Evolutionary conservation across 2,329 filamentous ascomycete species (phyloP).

Genomic region (Coniella vitis): DNA sequence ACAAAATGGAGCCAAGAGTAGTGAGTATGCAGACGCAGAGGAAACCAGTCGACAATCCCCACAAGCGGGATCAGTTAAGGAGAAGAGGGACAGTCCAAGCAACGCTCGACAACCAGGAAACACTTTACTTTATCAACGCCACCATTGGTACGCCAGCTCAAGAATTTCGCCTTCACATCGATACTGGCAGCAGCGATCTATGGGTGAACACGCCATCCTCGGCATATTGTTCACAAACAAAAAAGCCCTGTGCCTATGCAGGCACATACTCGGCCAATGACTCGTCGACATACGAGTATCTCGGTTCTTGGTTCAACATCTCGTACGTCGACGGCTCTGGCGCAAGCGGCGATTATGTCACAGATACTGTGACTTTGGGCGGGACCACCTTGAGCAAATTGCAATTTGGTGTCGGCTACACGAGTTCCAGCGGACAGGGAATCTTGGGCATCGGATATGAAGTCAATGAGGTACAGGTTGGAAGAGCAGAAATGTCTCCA

Average conservation of each 20-base stretch:
- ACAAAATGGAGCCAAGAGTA: conserved; percentile 31
- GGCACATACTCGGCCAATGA: conserved; percentile 64
- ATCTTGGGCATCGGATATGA: conserved; percentile 83
- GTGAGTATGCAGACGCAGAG: conserved; percentile 39
- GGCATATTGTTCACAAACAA: conserved; percentile 43
- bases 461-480: conserved; percentile 69
- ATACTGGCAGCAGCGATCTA: conserved; percentile 63
- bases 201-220: conserved; percentile 65
- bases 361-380: conserved; percentile 61
- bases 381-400: conserved; percentile 45
- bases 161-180: conserved; percentile 50
- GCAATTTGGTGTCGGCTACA: conserved; percentile 70
- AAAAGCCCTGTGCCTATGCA: conserved; percentile 48
- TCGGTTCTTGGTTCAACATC: conserved; percentile 78
- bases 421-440: conserved; percentile 54
- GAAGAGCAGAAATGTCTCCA: conserved; percentile 41
- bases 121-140: conserved; percentile 58
- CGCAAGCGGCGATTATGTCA: conserved; percentile 72
- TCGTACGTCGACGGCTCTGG: conserved; percentile 77
- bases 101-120: conserved; percentile 53
- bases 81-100: conserved; percentile 38
- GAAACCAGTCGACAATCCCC: conserved; percentile 32
- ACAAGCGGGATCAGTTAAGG: conserved; percentile 37
- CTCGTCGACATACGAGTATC: conserved; percentile 69
- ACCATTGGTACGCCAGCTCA: conserved; percentile 57